Evolutionary conservation across 305 asterid genomes (phyloP).

Genomic region (Fraxinus xanthoxyloides): DNA sequence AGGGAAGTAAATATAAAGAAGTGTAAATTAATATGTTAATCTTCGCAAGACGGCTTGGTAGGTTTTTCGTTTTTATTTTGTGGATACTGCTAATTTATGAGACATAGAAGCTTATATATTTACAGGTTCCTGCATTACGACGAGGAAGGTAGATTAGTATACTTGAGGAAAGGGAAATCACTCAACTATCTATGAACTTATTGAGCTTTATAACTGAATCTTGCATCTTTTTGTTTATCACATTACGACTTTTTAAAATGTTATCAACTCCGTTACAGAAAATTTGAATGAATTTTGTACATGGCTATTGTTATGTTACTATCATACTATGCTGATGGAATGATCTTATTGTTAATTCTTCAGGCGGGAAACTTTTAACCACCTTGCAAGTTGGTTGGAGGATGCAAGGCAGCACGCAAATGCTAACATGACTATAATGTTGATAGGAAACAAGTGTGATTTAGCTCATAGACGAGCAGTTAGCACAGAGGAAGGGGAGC

Average conservation of each 20-base stretch:
- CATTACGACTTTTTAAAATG: background rate
- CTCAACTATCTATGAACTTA: background rate
- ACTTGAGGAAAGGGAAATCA: background rate
- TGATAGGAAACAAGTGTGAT: conserved; percentile 76
- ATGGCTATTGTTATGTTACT: background rate
- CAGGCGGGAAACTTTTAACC: conserved; percentile 84
- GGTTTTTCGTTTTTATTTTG: background rate
- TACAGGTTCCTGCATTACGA: background rate
- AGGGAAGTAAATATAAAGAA: background rate
- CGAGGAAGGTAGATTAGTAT: background rate
- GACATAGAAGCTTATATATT: background rate
- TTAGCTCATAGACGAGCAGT: conserved; percentile 73
- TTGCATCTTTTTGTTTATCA: background rate
- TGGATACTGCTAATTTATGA: background rate
- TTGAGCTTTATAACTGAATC: background rate
- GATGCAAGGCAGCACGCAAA: conserved; percentile 78
- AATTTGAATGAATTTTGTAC: background rate
- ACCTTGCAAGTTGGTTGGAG: conserved; percentile 80
- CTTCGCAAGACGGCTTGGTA: background rate
- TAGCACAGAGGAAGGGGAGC: conserved; percentile 81
- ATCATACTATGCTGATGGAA: background rate
- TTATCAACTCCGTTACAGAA: background rate
- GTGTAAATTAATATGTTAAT: background rate
- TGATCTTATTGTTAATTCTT: background rate
- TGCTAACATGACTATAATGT: conserved; percentile 67